Evolutionary conservation across 2,329 filamentous ascomycete genomes (phyloP), one percentile per base, ranked within the genome.

Genomic region (Mycosphaerella sp.): DNA sequence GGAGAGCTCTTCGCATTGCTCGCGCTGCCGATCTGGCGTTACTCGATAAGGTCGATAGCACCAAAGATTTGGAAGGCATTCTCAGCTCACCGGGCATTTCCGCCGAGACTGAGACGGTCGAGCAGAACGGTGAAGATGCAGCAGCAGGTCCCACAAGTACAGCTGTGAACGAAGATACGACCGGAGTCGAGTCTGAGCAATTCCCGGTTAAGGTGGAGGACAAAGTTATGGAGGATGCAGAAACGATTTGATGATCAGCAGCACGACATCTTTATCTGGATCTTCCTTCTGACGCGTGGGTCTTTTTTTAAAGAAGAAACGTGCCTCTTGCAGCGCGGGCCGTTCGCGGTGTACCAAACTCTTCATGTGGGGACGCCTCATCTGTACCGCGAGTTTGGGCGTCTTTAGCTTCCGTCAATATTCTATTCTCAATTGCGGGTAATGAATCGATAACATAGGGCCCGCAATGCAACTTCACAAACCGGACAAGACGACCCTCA

Each of bases 21-120:
- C 84, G 86, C 53, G 83, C 82, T 60, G 83, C 78, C 53, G 86
- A 86, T 63, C 79, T 97, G 61, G 80, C 82, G 43, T 75, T 83
- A 17, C 93, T 97, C 69, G 91, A 97, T 70, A 89, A 86, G 70
- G 87, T 95, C 45, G 90, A 95, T 52, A 85, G 90, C 60, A 84
- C 87, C 40, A 87, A 86, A 67, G 87, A 89, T 59, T 68, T 84
- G 56, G 74, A 80, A 57, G 69, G 72, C 17, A 56, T 62, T 47
- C 44, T 62, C 48, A 54, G 46, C 36, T 44, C 54, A 26, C 41
- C 48, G 11, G 56, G 51, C 14, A 23, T 40, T 10, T 14, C 52
- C n/a, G 34, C 44, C 21, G 51, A 59, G 38, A 42, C 38, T 47
- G 58, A 58, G 26, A 36, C 51, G 31, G 50, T 32, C 34, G 58